Conservation (phyloP, 2,329 filamentous ascomycete genomes). For the Fusarium nodosum region DNA sequence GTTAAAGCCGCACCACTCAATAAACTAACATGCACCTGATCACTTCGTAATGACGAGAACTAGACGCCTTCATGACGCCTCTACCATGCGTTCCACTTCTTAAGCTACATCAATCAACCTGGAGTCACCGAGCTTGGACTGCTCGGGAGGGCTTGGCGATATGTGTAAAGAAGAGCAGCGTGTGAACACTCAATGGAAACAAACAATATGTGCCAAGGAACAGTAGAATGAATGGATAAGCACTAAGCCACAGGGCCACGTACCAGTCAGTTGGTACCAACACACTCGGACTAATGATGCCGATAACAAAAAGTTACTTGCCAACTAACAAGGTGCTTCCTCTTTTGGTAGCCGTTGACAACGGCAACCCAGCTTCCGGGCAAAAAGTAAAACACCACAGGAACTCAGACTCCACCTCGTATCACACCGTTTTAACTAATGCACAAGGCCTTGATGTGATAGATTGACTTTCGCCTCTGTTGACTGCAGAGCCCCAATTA, state of each 20-base stretch:
- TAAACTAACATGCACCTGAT: not conserved
- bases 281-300: slow-evolving; percentile 2
- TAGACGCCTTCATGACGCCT: not conserved
- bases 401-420: slow-evolving; percentile 18
- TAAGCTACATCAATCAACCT: not conserved
- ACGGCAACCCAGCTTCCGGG: slow-evolving; percentile 14
- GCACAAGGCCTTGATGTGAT: slow-evolving; percentile 19
- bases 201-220: not conserved
- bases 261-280: not conserved
- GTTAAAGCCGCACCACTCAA: not conserved
- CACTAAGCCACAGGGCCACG: not conserved
- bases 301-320: slow-evolving; percentile 11
- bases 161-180: not conserved
- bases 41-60: not conserved
- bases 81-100: not conserved
- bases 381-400: slow-evolving; percentile 12
- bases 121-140: not conserved
- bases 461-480: not conserved
- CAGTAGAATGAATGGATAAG: not conserved
- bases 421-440: slow-evolving; percentile 12
- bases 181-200: not conserved
- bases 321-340: not conserved
- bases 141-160: no score
- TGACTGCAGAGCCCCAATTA: not conserved
- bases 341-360: not conserved